phyloP scores from a whole-genome alignment of 202 grass and related monocot genomes.

The Zoysia matrella region DNA sequence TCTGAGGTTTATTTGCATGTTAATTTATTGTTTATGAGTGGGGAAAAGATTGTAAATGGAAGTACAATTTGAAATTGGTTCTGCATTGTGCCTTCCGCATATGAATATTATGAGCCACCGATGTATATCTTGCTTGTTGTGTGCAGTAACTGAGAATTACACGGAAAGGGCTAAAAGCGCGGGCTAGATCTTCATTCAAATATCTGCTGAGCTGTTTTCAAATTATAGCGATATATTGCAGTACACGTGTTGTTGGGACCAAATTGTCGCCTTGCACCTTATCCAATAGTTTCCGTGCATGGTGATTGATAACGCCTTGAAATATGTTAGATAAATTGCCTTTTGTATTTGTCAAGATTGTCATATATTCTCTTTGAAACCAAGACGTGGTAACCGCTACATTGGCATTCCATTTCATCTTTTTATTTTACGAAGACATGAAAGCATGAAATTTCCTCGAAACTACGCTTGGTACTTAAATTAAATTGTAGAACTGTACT shows the following conservation, averaged over 20 bases:
- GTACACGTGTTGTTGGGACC: neutral
- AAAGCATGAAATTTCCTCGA: neutral
- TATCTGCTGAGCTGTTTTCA: neutral
- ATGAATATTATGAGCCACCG: conserved; percentile 1
- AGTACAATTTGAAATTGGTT: conserved; percentile 4
- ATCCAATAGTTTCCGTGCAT: neutral
- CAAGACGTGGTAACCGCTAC: neutral
- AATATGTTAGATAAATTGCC: conserved; percentile 4
- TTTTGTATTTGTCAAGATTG: neutral
- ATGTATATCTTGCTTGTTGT: conserved; percentile 17
- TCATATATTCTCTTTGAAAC: neutral
- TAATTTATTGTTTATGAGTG: conserved; percentile 10
- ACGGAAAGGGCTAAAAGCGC: neutral
- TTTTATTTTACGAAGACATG: neutral
- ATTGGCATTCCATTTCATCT: conserved; percentile 1
- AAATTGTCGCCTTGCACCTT: conserved; percentile 13
- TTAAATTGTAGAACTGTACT: neutral
- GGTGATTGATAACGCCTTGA: neutral
- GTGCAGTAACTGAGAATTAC: conserved; percentile 17
- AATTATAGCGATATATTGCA: neutral
- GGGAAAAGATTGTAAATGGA: neutral
- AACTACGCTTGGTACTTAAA: neutral
- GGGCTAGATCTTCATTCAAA: neutral
- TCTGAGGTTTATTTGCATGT: conserved; percentile 1
- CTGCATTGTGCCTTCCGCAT: neutral